Conservation (phyloP, 495 filamentous ascomycete species). For the Penicillium robsamsonii region DNA sequence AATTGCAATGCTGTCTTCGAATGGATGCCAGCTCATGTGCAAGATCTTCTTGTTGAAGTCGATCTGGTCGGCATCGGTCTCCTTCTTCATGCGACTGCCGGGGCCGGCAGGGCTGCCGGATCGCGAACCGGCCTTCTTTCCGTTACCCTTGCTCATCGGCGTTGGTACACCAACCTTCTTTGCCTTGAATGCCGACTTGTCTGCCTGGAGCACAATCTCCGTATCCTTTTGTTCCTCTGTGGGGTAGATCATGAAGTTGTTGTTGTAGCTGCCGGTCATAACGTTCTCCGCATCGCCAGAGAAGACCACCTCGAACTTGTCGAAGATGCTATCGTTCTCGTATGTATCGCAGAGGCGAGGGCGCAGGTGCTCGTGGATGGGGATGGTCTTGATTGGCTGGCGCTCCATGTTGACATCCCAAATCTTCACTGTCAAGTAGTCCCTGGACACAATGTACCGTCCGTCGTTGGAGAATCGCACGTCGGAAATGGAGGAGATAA, state of each 20-base stretch:
- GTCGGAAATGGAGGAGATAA: slow-evolving; percentile 98
- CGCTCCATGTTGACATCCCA: slow-evolving; percentile 99
- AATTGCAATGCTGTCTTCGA: slow-evolving; percentile 99
- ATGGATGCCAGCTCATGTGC: slow-evolving; percentile 99
- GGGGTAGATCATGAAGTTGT: slow-evolving; percentile 99
- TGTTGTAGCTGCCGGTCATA: slow-evolving; percentile 99
- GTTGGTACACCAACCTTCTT: slow-evolving; percentile 99
- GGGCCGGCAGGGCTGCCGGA: slow-evolving; percentile 88
- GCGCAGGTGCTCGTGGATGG: slow-evolving; percentile 94
- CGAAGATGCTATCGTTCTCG: slow-evolving; percentile 98
- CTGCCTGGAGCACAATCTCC: slow-evolving; percentile 94
- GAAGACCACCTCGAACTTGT: slow-evolving; percentile 99
- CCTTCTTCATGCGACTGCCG: slow-evolving; percentile 94
- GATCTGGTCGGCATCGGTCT: slow-evolving; percentile 98
- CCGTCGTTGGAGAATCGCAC: slow-evolving; percentile 96
- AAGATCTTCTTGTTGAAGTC: slow-evolving; percentile 99
- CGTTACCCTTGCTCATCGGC: slow-evolving; percentile 84
- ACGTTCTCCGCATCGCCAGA: slow-evolving; percentile 98
- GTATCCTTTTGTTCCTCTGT: slow-evolving; percentile 93
- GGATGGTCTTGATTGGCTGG: slow-evolving; percentile 95
- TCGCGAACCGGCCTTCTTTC: slow-evolving; percentile 80
- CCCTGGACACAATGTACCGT: slow-evolving; percentile 93
- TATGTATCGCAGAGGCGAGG: slow-evolving; percentile 97
- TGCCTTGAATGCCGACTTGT: slow-evolving; percentile 98
- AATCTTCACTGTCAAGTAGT: slow-evolving; percentile 98